Conservation (phyloP, 257 asterid genomes). For the Fraxinus cuspidata region DNA sequence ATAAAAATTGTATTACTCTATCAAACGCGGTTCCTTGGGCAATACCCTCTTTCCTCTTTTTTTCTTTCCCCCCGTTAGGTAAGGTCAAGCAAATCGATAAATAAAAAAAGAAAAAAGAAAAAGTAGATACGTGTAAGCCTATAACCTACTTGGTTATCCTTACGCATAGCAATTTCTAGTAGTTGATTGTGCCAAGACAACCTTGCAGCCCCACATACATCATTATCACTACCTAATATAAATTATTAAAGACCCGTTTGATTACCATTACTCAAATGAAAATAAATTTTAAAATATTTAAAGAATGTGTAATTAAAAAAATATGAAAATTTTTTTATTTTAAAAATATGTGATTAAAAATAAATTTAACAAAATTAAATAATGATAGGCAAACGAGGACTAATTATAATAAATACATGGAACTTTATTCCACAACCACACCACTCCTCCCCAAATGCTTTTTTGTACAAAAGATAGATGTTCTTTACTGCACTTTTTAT, state of each 20-base stretch:
- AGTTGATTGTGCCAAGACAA: conserved; percentile 3
- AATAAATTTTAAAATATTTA: no score
- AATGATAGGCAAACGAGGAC: no score
- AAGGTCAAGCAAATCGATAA: background rate
- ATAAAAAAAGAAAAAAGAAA: background rate
- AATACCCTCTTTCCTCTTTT: no score
- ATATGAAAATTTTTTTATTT: no score
- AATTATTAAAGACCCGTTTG: background rate
- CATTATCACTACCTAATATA: background rate
- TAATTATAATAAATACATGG: no score
- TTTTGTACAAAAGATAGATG: background rate
- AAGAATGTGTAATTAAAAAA: no score
- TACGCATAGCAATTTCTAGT: background rate
- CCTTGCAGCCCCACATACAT: conserved; percentile 5
- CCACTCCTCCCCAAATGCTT: background rate
- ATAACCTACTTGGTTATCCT: conserved; percentile 21
- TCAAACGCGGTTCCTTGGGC: no score
- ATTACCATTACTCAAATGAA: no score
- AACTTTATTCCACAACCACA: background rate
- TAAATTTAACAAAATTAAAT: no score
- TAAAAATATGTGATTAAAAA: no score
- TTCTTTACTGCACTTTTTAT: background rate
- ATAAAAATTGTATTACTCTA: no score
- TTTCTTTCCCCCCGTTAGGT: no score
- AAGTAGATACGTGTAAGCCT: conserved; percentile 33